Percentiles rank a stretch among this genome's conserved stretches.
phyloP scores from a whole-genome alignment of 352 stramenopile genomes.

The Blastocystis sp. region DNA sequence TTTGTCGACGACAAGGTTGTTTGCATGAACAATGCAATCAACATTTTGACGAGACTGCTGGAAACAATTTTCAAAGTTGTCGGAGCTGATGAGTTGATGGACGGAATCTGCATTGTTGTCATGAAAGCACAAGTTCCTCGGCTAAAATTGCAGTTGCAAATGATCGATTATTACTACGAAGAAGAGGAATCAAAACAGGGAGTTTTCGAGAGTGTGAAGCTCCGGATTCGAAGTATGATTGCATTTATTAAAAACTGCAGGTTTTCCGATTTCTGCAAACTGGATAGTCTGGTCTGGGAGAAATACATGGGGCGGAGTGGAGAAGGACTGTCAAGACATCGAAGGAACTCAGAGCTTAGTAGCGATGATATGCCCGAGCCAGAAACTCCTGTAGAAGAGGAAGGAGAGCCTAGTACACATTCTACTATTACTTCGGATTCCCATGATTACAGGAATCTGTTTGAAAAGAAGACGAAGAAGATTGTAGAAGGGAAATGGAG shows the following conservation, averaged over 20 bases:
- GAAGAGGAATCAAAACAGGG: not conserved
- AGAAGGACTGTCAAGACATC: not conserved
- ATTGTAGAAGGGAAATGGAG: constrained; percentile 51
- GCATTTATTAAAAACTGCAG: constrained; percentile 28
- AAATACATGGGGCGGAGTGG: not conserved
- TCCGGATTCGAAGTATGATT: constrained; percentile 42
- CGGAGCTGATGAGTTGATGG: constrained; percentile 47
- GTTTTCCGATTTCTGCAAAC: not conserved
- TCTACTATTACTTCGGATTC: not conserved
- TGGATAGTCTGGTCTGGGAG: not conserved
- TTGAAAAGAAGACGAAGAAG: constrained; percentile 56
- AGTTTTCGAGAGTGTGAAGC: constrained; percentile 44
- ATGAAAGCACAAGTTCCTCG: constrained; percentile 1
- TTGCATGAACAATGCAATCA: constrained; percentile 30
- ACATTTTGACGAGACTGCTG: constrained; percentile 42
- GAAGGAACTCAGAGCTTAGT: not conserved
- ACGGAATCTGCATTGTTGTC: constrained; percentile 22
- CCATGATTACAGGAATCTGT: not conserved
- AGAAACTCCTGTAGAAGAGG: not conserved
- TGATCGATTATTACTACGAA: constrained; percentile 57
- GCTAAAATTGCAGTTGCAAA: constrained; percentile 11
- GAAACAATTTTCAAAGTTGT: constrained; percentile 36
- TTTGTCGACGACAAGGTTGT: constrained; percentile 37
- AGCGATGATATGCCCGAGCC: constrained; percentile 4
- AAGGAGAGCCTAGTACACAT: not conserved